Conservation (phyloP, 129 eudicot genomes). For the Chrysanthemum makinoi region DNA sequence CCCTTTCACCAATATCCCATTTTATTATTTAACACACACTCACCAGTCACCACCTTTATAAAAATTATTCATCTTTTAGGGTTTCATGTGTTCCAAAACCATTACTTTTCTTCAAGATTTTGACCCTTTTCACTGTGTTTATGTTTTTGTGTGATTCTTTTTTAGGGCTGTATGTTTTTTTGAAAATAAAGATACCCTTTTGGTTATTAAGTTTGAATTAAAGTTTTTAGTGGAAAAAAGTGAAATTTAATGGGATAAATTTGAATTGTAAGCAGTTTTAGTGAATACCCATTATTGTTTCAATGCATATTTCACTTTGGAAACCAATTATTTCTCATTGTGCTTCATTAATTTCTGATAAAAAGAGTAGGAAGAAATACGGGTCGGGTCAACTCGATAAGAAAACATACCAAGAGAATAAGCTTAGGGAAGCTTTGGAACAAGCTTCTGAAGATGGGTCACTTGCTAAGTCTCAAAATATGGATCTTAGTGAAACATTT, state of each 20-base stretch:
- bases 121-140: background rate
- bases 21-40: slow-evolving; percentile 10
- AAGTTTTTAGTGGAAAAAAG: slow-evolving; percentile 21
- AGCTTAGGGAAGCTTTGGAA: slow-evolving; percentile 42
- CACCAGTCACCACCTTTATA: background rate
- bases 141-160: background rate
- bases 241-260: slow-evolving; percentile 24
- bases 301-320: slow-evolving; percentile 48
- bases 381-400: slow-evolving; percentile 23
- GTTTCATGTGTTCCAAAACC: slow-evolving; percentile 2
- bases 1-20: slow-evolving; percentile 12
- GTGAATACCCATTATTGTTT: slow-evolving; percentile 9
- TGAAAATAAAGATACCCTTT: slow-evolving; percentile 2
- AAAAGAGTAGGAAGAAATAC: slow-evolving; percentile 36
- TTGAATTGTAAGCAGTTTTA: background rate
- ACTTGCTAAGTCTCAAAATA: slow-evolving; percentile 34
- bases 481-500: slow-evolving; percentile 34
- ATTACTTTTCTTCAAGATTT: background rate
- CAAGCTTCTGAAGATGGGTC: slow-evolving; percentile 49
- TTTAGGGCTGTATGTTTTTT: slow-evolving; percentile 13
- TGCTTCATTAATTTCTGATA: slow-evolving; percentile 34
- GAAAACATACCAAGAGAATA: slow-evolving; percentile 37
- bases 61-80: slow-evolving; percentile 6
- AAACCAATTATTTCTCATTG: slow-evolving; percentile 48
- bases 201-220: slow-evolving; percentile 30